phyloP scores from a whole-genome alignment of 495 filamentous ascomycete species.

The Daldinia vernicosa region DNA sequence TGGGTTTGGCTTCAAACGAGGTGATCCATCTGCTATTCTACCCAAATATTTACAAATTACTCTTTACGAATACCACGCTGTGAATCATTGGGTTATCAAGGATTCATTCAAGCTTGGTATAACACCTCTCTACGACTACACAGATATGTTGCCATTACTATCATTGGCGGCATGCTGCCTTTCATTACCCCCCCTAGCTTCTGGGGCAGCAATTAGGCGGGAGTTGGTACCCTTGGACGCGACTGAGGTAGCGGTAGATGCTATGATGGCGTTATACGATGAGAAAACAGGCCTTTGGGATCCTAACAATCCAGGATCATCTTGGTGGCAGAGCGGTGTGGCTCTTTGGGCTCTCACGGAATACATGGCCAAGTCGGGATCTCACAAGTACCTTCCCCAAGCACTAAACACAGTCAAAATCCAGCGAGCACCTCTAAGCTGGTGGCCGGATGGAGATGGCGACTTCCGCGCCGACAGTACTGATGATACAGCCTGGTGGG shows the following conservation, averaged over 20 bases:
- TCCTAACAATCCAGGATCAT: slow-evolving; percentile 23
- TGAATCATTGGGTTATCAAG: background rate
- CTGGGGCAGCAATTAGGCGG: background rate
- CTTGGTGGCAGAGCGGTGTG: slow-evolving; percentile 56
- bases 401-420: slow-evolving; percentile 46
- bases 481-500: slow-evolving; percentile 77
- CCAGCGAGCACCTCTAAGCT: slow-evolving; percentile 46
- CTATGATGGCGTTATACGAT: slow-evolving; percentile 54
- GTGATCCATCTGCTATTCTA: slow-evolving; percentile 2
- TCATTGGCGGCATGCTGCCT: slow-evolving; percentile 22
- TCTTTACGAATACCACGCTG: background rate
- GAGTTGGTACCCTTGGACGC: background rate
- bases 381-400: slow-evolving; percentile 46
- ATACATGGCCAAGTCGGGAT: slow-evolving; percentile 50
- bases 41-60: background rate
- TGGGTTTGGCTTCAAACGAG: background rate
- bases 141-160: slow-evolving; percentile 18
- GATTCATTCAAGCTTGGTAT: background rate
- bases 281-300: slow-evolving; percentile 50
- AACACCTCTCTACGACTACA: background rate
- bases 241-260: slow-evolving; percentile 45
- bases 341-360: slow-evolving; percentile 52
- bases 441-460: slow-evolving; percentile 53
- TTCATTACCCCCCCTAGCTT: slow-evolving; percentile 1
- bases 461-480: slow-evolving; percentile 66